Conservation (phyloP, 805 yeast genomes). For the Priceomyces haplophilus region DNA sequence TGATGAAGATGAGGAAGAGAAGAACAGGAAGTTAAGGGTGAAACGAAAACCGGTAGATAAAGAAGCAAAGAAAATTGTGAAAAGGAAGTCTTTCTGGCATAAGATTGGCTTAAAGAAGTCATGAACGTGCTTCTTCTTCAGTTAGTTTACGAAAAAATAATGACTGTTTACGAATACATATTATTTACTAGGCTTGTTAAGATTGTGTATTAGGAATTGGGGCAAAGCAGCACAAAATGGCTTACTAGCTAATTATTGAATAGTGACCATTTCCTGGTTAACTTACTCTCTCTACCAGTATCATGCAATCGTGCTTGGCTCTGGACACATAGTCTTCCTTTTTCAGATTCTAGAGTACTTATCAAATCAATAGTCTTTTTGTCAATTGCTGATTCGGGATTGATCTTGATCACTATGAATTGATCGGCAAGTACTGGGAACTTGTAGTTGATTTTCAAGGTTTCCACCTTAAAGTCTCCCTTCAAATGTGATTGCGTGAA, state of each 20-base stretch:
- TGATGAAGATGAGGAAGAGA: constrained; percentile 30
- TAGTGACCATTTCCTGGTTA: background rate
- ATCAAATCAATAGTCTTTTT: constrained; percentile 39
- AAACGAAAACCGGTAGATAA: constrained; percentile 6
- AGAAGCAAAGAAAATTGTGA: background rate
- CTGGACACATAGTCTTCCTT: constrained; percentile 55
- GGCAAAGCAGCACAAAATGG: too few relatives aligned
- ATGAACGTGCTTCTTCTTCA: background rate
- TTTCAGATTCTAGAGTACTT: constrained; percentile 51
- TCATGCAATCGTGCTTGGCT: constrained; percentile 49
- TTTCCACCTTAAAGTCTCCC: constrained; percentile 48
- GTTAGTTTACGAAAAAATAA: background rate
- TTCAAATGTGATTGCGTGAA: constrained; percentile 32
- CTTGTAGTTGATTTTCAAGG: constrained; percentile 52
- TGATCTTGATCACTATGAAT: constrained; percentile 63
- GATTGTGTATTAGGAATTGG: too few relatives aligned
- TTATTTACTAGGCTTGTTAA: too few relatives aligned
- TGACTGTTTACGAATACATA: background rate
- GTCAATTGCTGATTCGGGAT: constrained; percentile 23
- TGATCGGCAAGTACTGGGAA: constrained; percentile 78
- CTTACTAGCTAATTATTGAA: background rate
- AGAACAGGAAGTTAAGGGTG: constrained; percentile 7
- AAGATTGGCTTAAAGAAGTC: constrained; percentile 21
- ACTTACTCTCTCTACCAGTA: constrained; percentile 23
- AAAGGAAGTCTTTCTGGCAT: constrained; percentile 21